Base-by-base conservation (phyloP, 495 filamentous ascomycete genomes). In the Lasiosphaeria hispida region DNA sequence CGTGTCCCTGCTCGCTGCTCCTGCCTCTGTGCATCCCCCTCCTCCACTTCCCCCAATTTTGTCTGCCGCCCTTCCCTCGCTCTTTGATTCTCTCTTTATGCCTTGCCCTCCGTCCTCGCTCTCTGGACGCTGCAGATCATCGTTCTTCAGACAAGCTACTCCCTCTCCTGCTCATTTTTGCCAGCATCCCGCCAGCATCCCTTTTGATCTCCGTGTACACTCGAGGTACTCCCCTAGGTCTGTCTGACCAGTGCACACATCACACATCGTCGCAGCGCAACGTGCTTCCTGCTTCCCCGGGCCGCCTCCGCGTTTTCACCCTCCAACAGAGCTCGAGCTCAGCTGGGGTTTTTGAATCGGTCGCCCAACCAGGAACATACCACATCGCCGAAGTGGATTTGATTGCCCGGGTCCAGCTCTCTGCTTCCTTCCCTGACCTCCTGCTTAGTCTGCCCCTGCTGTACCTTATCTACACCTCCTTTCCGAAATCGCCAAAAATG, bases 401-500 rank as follows among this genome's bases (percentile, higher is more conserved):
- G 15, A 9, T 51, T 53, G n/a, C 56, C 56, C 13, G 23, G 23
- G 2, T 30, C 23, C 5, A 30, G 23, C 23, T 30, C 30, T 19
- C 30, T 51, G 18, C 14, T 35, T 42, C 15, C 18, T 42, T 39
- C 36, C 10, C 40, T 19, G 41, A 38, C 42, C 41, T 40, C 10
- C 41, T 37, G 14, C 23, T 30, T 30, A 5, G 23, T 30, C 23
- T 30, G 23, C 23, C 23, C 23, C 23, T 30, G 23, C 23, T 30
- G 2, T 38, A 48, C 43, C 55, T 51, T 36, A 44, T 42, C 55
- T 51, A 48, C 59, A 49, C 52, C 58, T 64, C 37, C 36, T 39
- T 43, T 30, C 50, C 54, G 7, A 61, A 59, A 34, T 43, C 53
- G 19, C 11, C 45, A 63, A 63, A 58, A 49, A 67, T 67, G 67